phyloP scores from a whole-genome alignment of 176 grass and related monocot genomes.

The Elymus sibiricus region DNA sequence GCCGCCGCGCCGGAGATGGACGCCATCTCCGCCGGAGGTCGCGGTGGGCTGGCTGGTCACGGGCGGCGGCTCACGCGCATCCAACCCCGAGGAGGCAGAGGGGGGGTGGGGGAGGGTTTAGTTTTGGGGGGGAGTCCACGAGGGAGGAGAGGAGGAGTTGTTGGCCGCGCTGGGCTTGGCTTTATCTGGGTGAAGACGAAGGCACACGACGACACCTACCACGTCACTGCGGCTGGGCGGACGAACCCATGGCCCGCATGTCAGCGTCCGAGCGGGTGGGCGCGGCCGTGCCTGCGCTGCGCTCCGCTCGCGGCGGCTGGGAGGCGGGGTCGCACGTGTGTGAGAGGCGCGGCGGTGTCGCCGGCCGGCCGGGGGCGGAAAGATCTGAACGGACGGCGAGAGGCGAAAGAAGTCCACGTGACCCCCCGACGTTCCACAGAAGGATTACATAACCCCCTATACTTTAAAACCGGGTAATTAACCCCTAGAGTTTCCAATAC shows the following conservation, averaged over 20 bases:
- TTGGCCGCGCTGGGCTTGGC: constrained; percentile 28
- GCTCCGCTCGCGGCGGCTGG: constrained; percentile 31
- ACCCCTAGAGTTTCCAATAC: no score
- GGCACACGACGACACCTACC: background rate
- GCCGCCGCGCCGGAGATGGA: constrained; percentile 59
- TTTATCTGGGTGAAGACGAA: constrained; percentile 35
- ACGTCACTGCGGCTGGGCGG: background rate
- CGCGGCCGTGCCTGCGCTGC: background rate
- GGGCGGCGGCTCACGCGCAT: constrained; percentile 6
- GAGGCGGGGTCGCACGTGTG: constrained; percentile 4
- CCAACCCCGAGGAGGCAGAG: background rate
- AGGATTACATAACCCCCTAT: no score
- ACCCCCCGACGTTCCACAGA: no score
- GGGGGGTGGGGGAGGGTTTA: background rate
- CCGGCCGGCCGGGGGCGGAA: constrained; percentile 22
- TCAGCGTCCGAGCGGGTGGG: background rate
- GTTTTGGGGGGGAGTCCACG: constrained; percentile 33
- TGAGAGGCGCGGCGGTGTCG: background rate
- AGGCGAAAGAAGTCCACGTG: no score
- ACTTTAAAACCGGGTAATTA: no score
- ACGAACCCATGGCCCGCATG: background rate
- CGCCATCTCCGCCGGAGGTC: constrained; percentile 28
- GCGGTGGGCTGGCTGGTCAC: background rate
- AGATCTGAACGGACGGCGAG: constrained; percentile 35
- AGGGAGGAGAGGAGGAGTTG: constrained; percentile 25